These are phyloP conservation scores for Catunica adiposa DNA, from an alignment of 2,329 filamentous ascomycete species.

Conservation along the genomic window DNA sequence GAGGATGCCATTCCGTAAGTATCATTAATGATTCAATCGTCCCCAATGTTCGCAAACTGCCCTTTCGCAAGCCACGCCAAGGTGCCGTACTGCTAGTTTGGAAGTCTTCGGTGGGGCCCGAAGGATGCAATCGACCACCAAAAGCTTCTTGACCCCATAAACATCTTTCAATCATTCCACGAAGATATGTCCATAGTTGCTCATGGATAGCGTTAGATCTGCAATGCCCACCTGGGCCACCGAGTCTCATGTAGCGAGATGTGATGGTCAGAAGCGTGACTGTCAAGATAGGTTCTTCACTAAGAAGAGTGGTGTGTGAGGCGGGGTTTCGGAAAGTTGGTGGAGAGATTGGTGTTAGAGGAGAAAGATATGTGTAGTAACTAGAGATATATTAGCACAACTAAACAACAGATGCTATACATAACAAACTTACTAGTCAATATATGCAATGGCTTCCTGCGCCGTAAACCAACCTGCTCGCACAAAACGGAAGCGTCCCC, in stretches of 20 bases:
- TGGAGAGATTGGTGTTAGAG: slow-evolving; percentile 82
- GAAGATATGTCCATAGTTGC: slow-evolving; percentile 84
- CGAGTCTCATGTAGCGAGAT: slow-evolving; percentile 67
- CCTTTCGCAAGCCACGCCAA: slow-evolving; percentile 53
- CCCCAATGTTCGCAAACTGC: slow-evolving; percentile 73
- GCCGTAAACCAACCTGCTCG: slow-evolving; percentile 92
- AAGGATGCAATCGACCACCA: slow-evolving; percentile 27
- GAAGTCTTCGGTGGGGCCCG: slow-evolving; percentile 40
- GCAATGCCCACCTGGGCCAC: slow-evolving; percentile 64
- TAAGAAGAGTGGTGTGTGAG: slow-evolving; percentile 63
- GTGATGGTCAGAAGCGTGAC: slow-evolving; percentile 84
- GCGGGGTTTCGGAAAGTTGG: slow-evolving; percentile 75
- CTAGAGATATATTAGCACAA: slow-evolving; percentile 23
- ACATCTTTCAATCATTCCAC: slow-evolving; percentile 87
- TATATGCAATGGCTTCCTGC: slow-evolving; percentile 80
- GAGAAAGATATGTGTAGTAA: slow-evolving; percentile 83
- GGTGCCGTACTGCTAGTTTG: slow-evolving; percentile 53
- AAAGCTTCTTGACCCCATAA: slow-evolving; percentile 96
- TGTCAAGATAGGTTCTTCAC: slow-evolving; percentile 81
- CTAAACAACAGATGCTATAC: slow-evolving; percentile 9
- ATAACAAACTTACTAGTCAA: slow-evolving; percentile 55
- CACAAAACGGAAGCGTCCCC: slow-evolving; percentile 87
- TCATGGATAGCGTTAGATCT: slow-evolving; percentile 86
- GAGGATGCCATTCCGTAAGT: slow-evolving; percentile 91
- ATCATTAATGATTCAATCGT: slow-evolving; percentile 91